Conservation (phyloP, 768 basidiomycete species). For the Dendrothele bispora region DNA sequence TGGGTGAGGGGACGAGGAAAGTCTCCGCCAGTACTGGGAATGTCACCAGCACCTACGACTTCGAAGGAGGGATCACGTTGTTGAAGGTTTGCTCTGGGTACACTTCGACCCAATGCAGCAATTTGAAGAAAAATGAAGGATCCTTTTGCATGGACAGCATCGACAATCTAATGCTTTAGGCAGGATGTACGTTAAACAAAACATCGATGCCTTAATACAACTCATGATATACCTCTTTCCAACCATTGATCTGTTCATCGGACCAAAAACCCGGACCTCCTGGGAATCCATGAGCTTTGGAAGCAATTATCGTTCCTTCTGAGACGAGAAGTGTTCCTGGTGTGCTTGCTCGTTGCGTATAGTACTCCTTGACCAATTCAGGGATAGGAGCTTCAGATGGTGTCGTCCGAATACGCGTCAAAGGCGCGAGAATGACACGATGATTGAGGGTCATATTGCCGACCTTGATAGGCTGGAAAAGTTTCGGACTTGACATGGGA, state of each 20-base stretch:
- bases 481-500: too few relatives aligned
- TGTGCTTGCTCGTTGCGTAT: conserved; percentile 25
- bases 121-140: conserved; percentile 47
- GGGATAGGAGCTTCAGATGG: conserved; percentile 15
- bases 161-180: conserved; percentile 35
- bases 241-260: conserved; percentile 29
- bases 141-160: conserved; percentile 48
- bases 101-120: conserved; percentile 43
- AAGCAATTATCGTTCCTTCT: conserved; percentile 35
- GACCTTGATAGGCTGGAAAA: conserved; percentile 29
- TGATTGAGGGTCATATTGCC: conserved; percentile 26
- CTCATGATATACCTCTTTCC: conserved; percentile 4
- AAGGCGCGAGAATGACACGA: conserved; percentile 32
- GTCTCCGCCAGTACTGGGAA: conserved; percentile 5
- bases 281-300: conserved; percentile 25
- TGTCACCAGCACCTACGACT: conserved; percentile 20
- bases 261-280: conserved; percentile 38
- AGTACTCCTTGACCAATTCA: conserved; percentile 23
- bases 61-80: conserved; percentile 17
- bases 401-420: conserved; percentile 30
- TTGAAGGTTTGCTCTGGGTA: conserved; percentile 16
- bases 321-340: conserved; percentile 35
- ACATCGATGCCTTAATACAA: background rate
- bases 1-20: conserved; percentile 31
- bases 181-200: background rate